phyloP scores from a whole-genome alignment of 371 early-diverging fungal genomes.

The Mortierella sp. region DNA sequence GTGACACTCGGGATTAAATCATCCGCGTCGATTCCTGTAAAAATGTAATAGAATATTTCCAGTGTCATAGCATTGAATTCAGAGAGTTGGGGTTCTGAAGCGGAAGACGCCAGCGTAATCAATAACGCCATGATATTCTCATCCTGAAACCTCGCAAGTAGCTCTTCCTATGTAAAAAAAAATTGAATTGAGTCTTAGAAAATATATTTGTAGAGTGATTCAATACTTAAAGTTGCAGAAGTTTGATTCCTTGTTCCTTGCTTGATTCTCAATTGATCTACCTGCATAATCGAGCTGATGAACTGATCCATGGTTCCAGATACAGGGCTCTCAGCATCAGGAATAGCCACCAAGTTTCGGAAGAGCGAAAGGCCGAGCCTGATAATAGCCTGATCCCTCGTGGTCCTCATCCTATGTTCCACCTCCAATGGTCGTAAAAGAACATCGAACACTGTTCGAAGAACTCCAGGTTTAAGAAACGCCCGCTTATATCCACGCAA shows the following conservation, averaged over 20 bases:
- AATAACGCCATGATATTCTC: constrained; percentile 69
- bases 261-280: constrained; percentile 17
- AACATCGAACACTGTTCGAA: constrained; percentile 61
- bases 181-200: background rate
- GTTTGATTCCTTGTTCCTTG: background rate
- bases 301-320: constrained; percentile 61
- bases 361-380: constrained; percentile 82
- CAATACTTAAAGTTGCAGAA: background rate
- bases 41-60: constrained; percentile 74
- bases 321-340: constrained; percentile 72
- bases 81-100: constrained; percentile 62
- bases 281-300: constrained; percentile 71
- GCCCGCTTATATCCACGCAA: constrained; percentile 78
- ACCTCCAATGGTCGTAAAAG: constrained; percentile 65
- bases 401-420: constrained; percentile 70
- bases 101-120: constrained; percentile 70
- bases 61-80: constrained; percentile 76
- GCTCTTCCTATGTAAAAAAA: constrained; percentile 60
- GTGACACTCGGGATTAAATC: constrained; percentile 52
- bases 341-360: constrained; percentile 86
- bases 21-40: constrained; percentile 64
- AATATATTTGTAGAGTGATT: background rate
- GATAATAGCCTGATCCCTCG: constrained; percentile 77
- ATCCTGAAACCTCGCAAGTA: constrained; percentile 65
- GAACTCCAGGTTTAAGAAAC: constrained; percentile 68